phyloP scores from a whole-genome alignment of 495 filamentous ascomycete species.

The Rusavskia elegans region DNA sequence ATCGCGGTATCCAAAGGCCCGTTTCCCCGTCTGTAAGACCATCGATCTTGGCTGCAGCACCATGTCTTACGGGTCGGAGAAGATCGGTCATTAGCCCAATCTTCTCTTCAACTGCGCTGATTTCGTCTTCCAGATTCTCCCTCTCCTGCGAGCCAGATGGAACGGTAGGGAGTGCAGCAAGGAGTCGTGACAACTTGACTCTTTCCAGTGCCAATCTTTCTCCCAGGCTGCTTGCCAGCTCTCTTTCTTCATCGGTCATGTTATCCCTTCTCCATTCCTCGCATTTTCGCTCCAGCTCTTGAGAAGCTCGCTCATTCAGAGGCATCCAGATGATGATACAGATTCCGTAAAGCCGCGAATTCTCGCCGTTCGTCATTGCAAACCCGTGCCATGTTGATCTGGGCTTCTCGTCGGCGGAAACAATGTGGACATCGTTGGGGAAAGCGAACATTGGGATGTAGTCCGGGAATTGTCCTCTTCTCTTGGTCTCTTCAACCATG shows the following conservation, averaged over 20 bases:
- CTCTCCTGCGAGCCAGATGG: conserved; percentile 66
- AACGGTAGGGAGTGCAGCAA: conserved; percentile 65
- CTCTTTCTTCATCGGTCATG: conserved; percentile 91
- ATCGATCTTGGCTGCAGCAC: conserved; percentile 91
- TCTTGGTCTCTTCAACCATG: conserved; percentile 63
- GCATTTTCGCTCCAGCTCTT: conserved; percentile 77
- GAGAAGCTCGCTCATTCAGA: conserved; percentile 62
- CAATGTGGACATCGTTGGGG: conserved; percentile 91
- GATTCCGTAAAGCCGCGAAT: conserved; percentile 80
- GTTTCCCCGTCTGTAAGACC: conserved; percentile 91
- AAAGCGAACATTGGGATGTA: conserved; percentile 99
- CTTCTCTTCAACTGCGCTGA: conserved; percentile 92
- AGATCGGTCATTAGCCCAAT: conserved; percentile 94
- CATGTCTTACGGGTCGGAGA: conserved; percentile 79
- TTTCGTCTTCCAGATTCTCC: conserved; percentile 80
- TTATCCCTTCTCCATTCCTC: conserved; percentile 88
- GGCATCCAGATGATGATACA: conserved; percentile 89
- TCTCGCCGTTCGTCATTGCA: conserved; percentile 89
- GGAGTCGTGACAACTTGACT: conserved; percentile 73
- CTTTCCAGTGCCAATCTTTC: conserved; percentile 80
- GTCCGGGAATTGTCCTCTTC: conserved; percentile 81
- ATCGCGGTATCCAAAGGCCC: conserved; percentile 88
- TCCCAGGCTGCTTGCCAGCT: conserved; percentile 83
- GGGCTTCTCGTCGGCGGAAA: conserved; percentile 86
- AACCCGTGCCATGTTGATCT: conserved; percentile 97